Evolutionary conservation across 2,329 filamentous ascomycete genomes (phyloP), one percentile per base, ranked within the genome.

Genomic region (Rutstroemia sydowiana): DNA sequence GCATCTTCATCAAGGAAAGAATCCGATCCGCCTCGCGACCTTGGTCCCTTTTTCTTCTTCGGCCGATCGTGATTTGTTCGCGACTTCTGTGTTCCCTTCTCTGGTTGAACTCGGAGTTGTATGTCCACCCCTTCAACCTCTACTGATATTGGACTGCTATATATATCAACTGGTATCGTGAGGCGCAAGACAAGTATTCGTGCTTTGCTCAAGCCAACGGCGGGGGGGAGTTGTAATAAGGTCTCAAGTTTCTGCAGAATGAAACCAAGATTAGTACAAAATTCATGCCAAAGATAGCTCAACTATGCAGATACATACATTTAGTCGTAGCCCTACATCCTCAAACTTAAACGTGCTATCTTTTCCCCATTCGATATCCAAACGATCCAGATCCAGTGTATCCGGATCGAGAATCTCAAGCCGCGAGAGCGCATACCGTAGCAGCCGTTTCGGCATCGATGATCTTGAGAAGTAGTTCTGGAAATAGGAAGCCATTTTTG

Each of bases 391-490:
- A 64, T 96, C 87, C 59, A 96, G 74, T 11, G 87, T 84, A 65
- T 95, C 86, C 52, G 88, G 87, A 64, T 97, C 93, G 54, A 98
- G 80, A 51, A 96, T 76, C 61, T 95, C 90, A 54, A 95, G 76
- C 53, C 85, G 83, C 21, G 86, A 85, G 39, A 98, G 75, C 45
- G 85, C 88, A 73, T 93, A 95, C 60, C 88, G 85, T 59, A 97
- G 78, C 63, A 97, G 77, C 68, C 86, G 84, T 77, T 93, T 95
- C 72, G 91, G 88, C 75, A 95, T 88, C 61, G 81, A 87, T 57
- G 89, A 65, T 16, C 57, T 51, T 51, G 60, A 59, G 39, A 66
- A 63, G 50, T 63, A 64, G 16, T 59, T 55, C 32, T 61, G 59
- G n/a, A 68, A 60, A 52, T 65, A 66, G 49, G 64, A 66, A 43